Base-by-base conservation (phyloP, 192 early-diverging fungal genomes). In the Cetraspora pellucida region DNA sequence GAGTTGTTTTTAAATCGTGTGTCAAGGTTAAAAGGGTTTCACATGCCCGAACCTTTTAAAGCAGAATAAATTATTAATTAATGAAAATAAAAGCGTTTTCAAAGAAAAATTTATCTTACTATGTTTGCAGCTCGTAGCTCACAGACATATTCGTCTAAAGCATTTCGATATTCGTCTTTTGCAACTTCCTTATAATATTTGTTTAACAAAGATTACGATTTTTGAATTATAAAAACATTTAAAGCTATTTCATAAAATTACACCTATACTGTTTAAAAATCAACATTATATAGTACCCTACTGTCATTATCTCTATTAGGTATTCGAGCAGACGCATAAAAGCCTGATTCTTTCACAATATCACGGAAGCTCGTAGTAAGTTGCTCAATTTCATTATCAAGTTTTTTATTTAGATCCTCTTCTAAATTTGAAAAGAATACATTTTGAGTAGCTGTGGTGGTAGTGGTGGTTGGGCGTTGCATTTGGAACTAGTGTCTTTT, bases 141-240 rank as follows among this genome's bases (percentile, higher is more conserved):
- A 25, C 16, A 61, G 2, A 66, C 49, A 31, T 27, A 66, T n/a
- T 59, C 74, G 30, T 76, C 74, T 6, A 76, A 37, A 21, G 74
- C 44, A 49, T 59, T 76, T 50, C 63, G 23, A 44, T 61, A 76
- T 52, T 76, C 65, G n/a, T 76, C 74, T 66, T 76, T 76, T 52
- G 65, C 74, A 61, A 76, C 64, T n/a, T 11, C 9, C 74, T 76
- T 28, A 27, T 27, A 61, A 9, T 37, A 61, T 27, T 60, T 17
- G 54, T 7, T 5, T n/a, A 50, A 47, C 10, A 49, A 4, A 49
- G 27, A 16, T 49, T 7, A 10, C 37, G 11, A n/a, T 19, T 57
- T 61, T 28, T 31, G 9, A 45, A 66, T 43, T 16, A 13, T 46
- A 72, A 71, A 47, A 3, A 55, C 16, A 72, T 27, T 21, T 4